Evolutionary conservation across 441 rosid species (phyloP).

Genomic region (Pelargonium citronellum): DNA sequence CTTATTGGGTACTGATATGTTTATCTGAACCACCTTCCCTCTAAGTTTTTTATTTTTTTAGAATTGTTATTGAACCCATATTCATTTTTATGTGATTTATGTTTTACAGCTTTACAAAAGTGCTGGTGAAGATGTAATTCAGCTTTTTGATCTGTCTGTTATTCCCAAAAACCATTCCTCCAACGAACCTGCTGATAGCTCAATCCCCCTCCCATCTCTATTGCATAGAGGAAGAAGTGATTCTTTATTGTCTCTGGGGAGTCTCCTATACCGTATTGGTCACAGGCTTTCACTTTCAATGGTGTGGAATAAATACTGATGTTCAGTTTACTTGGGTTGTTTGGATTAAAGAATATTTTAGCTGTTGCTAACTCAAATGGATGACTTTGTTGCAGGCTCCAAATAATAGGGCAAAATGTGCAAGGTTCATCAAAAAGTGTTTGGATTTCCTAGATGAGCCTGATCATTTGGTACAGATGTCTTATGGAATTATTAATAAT

Average conservation of each 20-base stretch:
- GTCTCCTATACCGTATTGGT: constrained; percentile 83
- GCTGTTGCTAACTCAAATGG: constrained; percentile 21
- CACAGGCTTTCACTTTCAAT: constrained; percentile 83
- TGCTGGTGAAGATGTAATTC: constrained; percentile 88
- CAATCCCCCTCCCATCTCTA: constrained; percentile 53
- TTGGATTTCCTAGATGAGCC: constrained; percentile 78
- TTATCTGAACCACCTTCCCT: constrained; percentile 4
- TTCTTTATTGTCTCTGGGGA: constrained; percentile 76
- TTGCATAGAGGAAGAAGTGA: constrained; percentile 59
- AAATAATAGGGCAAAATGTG: constrained; percentile 70
- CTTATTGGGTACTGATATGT: constrained; percentile 65
- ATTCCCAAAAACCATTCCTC: constrained; percentile 64
- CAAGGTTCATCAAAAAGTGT: constrained; percentile 67
- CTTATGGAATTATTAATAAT: constrained; percentile 16
- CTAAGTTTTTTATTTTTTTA: not conserved
- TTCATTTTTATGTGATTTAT: constrained; percentile 17
- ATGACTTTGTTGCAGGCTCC: constrained; percentile 47
- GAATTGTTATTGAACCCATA: constrained; percentile 10
- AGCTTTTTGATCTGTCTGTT: constrained; percentile 83
- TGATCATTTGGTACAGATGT: constrained; percentile 60
- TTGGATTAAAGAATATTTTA: constrained; percentile 17
- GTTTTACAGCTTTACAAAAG: constrained; percentile 73
- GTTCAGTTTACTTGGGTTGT: constrained; percentile 12
- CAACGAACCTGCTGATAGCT: constrained; percentile 40
- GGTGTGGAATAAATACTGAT: constrained; percentile 40